Conservation (phyloP, 2,329 filamentous ascomycete genomes). For the Clarireedia paspali region DNA sequence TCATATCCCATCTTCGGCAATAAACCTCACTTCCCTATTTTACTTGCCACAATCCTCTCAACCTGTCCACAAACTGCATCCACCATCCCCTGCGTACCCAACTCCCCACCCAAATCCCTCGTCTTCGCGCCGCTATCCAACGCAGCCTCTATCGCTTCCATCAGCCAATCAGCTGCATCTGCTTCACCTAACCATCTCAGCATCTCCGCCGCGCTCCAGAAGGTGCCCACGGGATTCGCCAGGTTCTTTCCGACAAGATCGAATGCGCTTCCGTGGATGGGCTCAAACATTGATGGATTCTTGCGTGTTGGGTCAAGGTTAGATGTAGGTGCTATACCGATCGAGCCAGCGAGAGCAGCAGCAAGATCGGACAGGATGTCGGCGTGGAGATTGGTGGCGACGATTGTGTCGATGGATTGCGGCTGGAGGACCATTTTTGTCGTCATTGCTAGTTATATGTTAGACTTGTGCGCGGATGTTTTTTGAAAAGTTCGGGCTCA, state of each 20-base stretch:
- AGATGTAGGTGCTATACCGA: constrained; percentile 63
- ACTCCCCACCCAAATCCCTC: constrained; percentile 42
- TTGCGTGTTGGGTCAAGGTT: constrained; percentile 55
- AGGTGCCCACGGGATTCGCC: constrained; percentile 50
- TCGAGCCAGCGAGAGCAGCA: constrained; percentile 60
- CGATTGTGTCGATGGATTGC: constrained; percentile 51
- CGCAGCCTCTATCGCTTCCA: constrained; percentile 46
- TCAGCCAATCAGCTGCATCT: constrained; percentile 40
- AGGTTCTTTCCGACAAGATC: constrained; percentile 50
- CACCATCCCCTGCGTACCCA: constrained; percentile 20
- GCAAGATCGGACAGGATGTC: constrained; percentile 66
- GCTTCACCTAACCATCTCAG: constrained; percentile 48
- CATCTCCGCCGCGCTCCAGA: constrained; percentile 52
- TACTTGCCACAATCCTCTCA: constrained; percentile 3
- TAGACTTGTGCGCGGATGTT: not conserved
- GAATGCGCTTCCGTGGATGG: constrained; percentile 51
- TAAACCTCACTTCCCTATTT: not conserved
- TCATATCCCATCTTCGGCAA: too few relatives aligned
- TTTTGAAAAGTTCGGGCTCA: not conserved
- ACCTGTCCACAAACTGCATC: constrained; percentile 23
- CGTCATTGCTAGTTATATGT: constrained; percentile 27
- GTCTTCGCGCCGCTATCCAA: constrained; percentile 45
- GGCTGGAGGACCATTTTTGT: constrained; percentile 51
- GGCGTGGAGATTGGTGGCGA: constrained; percentile 54
- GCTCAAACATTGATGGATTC: constrained; percentile 53